Evolutionary conservation across 225 moss, liverwort and hornwort species (phyloP).

Genomic region (Rhytidiadelphus loreus): DNA sequence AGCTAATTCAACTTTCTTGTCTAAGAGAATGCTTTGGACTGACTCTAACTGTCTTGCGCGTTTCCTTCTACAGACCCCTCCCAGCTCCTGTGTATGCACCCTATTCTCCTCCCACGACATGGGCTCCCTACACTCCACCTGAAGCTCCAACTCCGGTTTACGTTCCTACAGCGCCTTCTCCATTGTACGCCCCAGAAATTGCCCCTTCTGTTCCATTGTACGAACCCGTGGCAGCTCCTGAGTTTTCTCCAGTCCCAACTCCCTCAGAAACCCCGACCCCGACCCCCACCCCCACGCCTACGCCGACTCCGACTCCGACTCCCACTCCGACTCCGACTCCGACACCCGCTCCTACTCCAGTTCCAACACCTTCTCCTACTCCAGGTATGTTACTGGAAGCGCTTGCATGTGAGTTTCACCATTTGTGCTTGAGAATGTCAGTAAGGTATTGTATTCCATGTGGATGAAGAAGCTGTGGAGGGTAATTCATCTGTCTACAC

Average conservation of each 20-base stretch:
- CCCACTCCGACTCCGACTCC: not conserved
- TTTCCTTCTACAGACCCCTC: not conserved
- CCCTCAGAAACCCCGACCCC: not conserved
- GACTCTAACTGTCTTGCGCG: not conserved
- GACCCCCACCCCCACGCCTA: not conserved
- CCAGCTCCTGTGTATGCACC: conserved; percentile 9
- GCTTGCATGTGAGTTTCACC: not conserved
- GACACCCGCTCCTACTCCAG: not conserved
- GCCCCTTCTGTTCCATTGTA: not conserved
- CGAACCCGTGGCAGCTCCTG: not conserved
- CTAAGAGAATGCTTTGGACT: not conserved
- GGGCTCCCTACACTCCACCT: conserved; percentile 15
- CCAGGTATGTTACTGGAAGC: not conserved
- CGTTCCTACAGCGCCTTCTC: not conserved
- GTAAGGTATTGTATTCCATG: not conserved
- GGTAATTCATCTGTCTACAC: not conserved
- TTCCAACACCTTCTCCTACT: not conserved
- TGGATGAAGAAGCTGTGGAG: no score
- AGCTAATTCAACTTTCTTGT: not conserved
- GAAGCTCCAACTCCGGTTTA: not conserved
- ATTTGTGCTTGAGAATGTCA: not conserved
- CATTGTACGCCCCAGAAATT: not conserved
- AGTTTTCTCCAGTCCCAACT: not conserved
- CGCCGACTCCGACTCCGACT: not conserved
- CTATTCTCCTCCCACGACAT: not conserved